These are phyloP conservation scores for Ceratocystis smalleyi DNA, from an alignment of 2,329 filamentous ascomycete genomes.

Conservation along the genomic window DNA sequence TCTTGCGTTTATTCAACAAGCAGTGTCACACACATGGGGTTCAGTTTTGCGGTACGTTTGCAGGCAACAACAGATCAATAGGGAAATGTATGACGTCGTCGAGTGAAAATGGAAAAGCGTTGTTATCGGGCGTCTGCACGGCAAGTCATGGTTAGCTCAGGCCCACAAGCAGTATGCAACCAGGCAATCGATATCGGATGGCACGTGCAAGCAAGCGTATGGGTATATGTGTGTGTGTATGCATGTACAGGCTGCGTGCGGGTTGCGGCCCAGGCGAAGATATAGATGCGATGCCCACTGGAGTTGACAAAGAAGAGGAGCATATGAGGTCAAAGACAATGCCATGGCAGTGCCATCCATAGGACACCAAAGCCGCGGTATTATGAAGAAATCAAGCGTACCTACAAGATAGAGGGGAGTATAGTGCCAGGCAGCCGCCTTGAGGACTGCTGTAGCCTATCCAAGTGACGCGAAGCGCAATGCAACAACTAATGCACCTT, in stretches of 20 bases:
- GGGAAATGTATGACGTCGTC: background rate
- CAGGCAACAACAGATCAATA: background rate
- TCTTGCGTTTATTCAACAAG: slow-evolving; percentile 6
- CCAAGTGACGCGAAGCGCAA: background rate
- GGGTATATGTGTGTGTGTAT: too few species aligned
- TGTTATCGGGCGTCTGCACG: background rate
- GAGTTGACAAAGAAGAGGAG: background rate
- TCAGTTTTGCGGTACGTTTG: background rate
- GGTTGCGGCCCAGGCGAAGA: background rate
- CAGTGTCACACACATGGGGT: slow-evolving; percentile 8
- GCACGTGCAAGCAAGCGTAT: background rate
- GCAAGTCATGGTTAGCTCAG: background rate
- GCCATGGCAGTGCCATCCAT: background rate
- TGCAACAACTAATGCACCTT: background rate
- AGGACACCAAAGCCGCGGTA: background rate
- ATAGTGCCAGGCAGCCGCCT: background rate
- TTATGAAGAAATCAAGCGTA: background rate
- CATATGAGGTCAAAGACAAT: background rate
- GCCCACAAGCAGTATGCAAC: background rate
- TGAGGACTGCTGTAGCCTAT: background rate
- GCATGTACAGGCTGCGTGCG: background rate
- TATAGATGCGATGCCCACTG: background rate
- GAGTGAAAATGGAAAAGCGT: background rate
- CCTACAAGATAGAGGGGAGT: background rate
- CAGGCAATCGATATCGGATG: background rate